Percentiles rank a stretch among this genome's conserved stretches.
phyloP scores from a whole-genome alignment of 2,329 filamentous ascomycete species.

The Leptographium lundbergii region DNA sequence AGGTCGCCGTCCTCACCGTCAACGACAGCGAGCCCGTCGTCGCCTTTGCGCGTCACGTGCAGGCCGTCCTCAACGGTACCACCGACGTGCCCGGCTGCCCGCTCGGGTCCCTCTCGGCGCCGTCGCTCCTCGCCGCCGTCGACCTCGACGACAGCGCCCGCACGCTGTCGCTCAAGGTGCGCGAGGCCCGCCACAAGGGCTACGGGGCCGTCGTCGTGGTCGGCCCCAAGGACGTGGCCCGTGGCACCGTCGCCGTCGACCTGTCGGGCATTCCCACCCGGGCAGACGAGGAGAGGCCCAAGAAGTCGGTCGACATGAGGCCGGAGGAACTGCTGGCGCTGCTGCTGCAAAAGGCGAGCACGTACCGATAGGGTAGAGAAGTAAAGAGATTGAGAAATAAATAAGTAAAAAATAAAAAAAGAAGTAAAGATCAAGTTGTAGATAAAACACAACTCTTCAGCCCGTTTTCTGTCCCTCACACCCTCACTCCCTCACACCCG shows the following conservation, averaged over 20 bases:
- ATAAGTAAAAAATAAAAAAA: not conserved
- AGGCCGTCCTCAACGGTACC: conserved; percentile 38
- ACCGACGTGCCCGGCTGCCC: not conserved
- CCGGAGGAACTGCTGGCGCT: conserved; percentile 31
- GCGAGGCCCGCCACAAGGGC: conserved; percentile 56
- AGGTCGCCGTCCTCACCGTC: conserved; percentile 61
- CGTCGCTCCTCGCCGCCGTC: conserved; percentile 46
- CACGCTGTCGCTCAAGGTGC: conserved; percentile 55
- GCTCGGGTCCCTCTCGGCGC: conserved; percentile 16
- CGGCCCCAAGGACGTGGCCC: conserved; percentile 51
- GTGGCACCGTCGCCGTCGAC: conserved; percentile 40
- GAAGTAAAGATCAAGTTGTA: not conserved
- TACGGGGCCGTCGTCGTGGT: conserved; percentile 66
- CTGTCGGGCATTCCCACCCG: conserved; percentile 13
- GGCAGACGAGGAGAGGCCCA: not conserved
- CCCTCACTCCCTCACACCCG: conserved; percentile 12
- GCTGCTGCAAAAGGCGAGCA: conserved; percentile 32
- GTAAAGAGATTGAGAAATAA: not conserved
- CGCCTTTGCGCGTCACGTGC: conserved; percentile 31
- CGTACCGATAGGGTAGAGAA: conserved; percentile 27
- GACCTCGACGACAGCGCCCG: conserved; percentile 56
- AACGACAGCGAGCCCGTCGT: conserved; percentile 47
- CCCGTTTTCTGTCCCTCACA: too few relatives aligned
- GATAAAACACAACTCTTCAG: too few relatives aligned
- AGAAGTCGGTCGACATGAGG: conserved; percentile 19